Conservation (phyloP, 140 eudicot genomes). For the Cichorium intybus region DNA sequence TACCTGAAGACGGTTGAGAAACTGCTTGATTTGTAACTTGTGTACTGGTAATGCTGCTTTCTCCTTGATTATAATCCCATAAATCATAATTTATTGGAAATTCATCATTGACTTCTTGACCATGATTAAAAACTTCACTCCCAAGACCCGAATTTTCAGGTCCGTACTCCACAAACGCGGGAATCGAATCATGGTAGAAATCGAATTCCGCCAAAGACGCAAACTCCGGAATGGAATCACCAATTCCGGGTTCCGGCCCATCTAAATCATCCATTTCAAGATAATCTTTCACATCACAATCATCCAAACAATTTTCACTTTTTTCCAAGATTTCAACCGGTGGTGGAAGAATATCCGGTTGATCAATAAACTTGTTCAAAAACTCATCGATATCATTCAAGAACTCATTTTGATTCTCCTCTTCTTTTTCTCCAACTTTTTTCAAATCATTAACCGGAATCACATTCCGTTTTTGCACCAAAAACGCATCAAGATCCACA, state of each 20-base stretch:
- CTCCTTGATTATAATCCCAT: conserved; percentile 48
- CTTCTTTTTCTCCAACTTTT: conserved; percentile 8
- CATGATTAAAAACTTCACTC: conserved; percentile 31
- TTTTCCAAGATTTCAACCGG: conserved; percentile 39
- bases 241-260: conserved; percentile 40
- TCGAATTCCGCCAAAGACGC: conserved; percentile 33
- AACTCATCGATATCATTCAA: conserved; percentile 44
- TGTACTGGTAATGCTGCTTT: conserved; percentile 19
- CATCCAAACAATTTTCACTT: conserved; percentile 21
- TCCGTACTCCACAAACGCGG: conserved; percentile 29
- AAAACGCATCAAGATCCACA: conserved; percentile 26
- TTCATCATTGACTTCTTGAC: conserved; percentile 23
- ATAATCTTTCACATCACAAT: conserved; percentile 46
- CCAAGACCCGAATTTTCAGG: conserved; percentile 29
- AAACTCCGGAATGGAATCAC: conserved; percentile 46
- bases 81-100: conserved; percentile 29
- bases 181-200: conserved; percentile 39
- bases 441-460: conserved; percentile 4
- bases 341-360: conserved; percentile 32
- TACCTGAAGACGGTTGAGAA: conserved; percentile 60
- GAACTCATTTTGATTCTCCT: neutral
- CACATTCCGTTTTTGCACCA: conserved; percentile 16
- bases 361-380: conserved; percentile 39
- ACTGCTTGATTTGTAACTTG: conserved; percentile 26
- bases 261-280: conserved; percentile 76